Evolutionary conservation across 108 stramenopile species (phyloP), one percentile per base, ranked within the genome.

Genomic region (Epipyxis sp.): DNA sequence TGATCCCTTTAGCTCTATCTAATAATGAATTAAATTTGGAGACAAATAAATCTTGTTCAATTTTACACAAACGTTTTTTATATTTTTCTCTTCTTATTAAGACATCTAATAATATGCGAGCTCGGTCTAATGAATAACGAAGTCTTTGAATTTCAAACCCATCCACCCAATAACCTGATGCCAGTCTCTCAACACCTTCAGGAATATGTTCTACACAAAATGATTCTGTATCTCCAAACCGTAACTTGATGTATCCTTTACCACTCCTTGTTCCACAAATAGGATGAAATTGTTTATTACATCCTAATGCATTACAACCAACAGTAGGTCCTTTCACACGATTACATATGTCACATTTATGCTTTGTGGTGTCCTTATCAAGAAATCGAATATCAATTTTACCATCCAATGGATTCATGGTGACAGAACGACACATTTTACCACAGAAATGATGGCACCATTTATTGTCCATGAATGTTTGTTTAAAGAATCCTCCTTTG

Each of bases 271-370:
- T 50, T 20, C 46, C 65, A 67, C 65, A 67, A 6, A 67, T 6
- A 13, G 65, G 65, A 43, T 67, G 65, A 43, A 13, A 67, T 13
- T 67, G 20, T 13, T 67, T 6, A 39, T 20, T 43, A 43, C 65
- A 67, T 13, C 41, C 41, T 67, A 42, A 20, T 13, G 13, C 20
- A 13, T 20, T 20, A 42, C 71, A 74, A 13, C n/a, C 25, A 6
- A 74, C 3, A 74, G 32, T 42, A 6, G 43, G 6, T 34, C 71
- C 71, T 13, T 46, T 74, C 50, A 43, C 43, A 6, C 71, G 71
- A 74, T 74, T 74, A 37, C 71, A 74, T 29, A 54, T 54, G 10
- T 27, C 20, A 74, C 71, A 74, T 46, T 74, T 74, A 39, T 74
- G 6, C 50, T 74, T 74, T 13, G 6, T 29, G 34, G 40, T 35